Evolutionary conservation across 2,329 filamentous ascomycete genomes (phyloP), one percentile per base, ranked within the genome.

Genomic region (Podosphaera fusca): DNA sequence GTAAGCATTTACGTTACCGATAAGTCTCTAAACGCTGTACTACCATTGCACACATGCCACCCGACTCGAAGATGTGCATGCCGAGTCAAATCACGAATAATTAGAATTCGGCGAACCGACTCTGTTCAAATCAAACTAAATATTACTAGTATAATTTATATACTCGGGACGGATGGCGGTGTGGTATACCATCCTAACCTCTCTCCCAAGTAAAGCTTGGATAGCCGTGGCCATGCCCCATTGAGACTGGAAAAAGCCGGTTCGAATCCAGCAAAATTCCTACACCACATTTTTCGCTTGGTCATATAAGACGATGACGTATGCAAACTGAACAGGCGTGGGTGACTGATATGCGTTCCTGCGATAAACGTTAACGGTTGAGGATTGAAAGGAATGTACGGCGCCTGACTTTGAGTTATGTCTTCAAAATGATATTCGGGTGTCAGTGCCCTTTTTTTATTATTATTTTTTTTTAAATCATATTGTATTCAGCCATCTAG

Each of bases 361-460:
- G 4, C 2, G 10, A 4, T 10, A 2, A 45, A n/a, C 21, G 4
- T 45, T 12, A n/a, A 45, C 10, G 2, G 4, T 10, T n/a, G 21
- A 45, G 40, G 21, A 10, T 45, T 10, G 4, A 45, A 3, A 2
- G 10, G 10, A 3, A n/a, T 2, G 21, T n/a, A n/a, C 2, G 40
- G 40, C 21, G 40, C 21, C 40, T n/a, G 21, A 12, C 40, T 45
- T 12, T n/a, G 40, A 45, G 21, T n/a, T n/a, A 4, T 2, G 40
- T 10, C 2, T 3, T 45, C 2, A 45, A 45, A 45, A 4, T 45
- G 62, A 70, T 81, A 59, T 79, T 45, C 40, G 40, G 21, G 21
- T 21, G 21, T 21, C 21, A 21, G 21, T 21, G 21, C 21, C 21
- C n/a, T n/a, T n/a, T n/a, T n/a, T n/a, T n/a, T n/a, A n/a, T n/a